phyloP scores from a whole-genome alignment of 108 stramenopile genomes.

The Craspedostauros australis region DNA sequence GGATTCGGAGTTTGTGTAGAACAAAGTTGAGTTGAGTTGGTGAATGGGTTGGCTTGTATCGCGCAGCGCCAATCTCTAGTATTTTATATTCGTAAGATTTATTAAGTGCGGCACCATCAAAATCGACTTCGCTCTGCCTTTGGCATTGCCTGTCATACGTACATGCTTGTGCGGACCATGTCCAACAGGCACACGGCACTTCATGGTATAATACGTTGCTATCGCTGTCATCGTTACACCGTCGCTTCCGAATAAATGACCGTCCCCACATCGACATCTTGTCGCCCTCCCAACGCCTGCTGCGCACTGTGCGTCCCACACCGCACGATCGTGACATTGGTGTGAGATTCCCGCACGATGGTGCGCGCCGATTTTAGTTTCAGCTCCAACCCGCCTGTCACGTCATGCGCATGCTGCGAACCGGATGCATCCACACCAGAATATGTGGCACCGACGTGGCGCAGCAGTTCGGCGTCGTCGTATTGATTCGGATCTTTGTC shows the following conservation, averaged over 20 bases:
- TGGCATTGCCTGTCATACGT: not conserved
- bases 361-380: slow-evolving; percentile 51
- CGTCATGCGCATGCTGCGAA: slow-evolving; percentile 73
- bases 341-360: slow-evolving; percentile 42
- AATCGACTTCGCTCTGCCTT: not conserved
- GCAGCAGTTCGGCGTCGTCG: slow-evolving; percentile 39
- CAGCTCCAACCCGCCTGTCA: slow-evolving; percentile 69
- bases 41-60: not conserved
- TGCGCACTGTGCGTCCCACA: slow-evolving; percentile 42
- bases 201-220: not conserved
- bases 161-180: not conserved
- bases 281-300: slow-evolving; percentile 18
- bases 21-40: too few relatives aligned
- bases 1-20: too few relatives aligned
- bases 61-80: not conserved
- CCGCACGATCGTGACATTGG: slow-evolving; percentile 45
- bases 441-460: slow-evolving; percentile 16
- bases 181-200: not conserved
- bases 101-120: not conserved
- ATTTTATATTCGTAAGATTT: not conserved
- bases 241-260: too few relatives aligned
- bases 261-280: too few relatives aligned
- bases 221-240: too few relatives aligned
- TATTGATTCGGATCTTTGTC: slow-evolving; percentile 47
- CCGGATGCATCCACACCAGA: slow-evolving; percentile 39